Evolutionary conservation across 2,329 filamentous ascomycete species (phyloP).

Genomic region (Xylaria arbuscula): DNA sequence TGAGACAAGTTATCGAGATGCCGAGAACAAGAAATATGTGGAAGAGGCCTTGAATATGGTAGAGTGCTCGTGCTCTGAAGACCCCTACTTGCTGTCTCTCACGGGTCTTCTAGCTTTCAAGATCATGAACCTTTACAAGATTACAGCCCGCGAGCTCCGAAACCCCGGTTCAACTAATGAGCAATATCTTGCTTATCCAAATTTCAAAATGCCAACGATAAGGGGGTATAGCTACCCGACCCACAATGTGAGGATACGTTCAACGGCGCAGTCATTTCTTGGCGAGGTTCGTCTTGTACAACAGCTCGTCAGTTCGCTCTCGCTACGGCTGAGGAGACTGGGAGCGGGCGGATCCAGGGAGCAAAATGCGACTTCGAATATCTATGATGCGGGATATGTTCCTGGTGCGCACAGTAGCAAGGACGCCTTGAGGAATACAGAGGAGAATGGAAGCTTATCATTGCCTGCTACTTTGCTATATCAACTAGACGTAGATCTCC

Average conservation of each 20-base stretch:
- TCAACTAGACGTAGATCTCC: conserved; percentile 1
- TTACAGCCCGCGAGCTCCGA: background rate
- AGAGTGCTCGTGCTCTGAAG: conserved; percentile 1
- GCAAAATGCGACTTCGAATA: background rate
- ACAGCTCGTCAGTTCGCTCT: background rate
- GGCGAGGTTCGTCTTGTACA: background rate
- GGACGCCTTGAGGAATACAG: background rate
- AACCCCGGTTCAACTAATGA: background rate
- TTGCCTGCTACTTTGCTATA: background rate
- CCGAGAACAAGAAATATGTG: background rate
- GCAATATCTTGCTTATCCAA: background rate
- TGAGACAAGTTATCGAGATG: background rate
- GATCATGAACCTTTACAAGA: background rate
- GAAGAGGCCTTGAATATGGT: background rate
- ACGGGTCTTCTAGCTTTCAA: conserved; percentile 2
- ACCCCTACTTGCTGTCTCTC: background rate
- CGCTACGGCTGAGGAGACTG: background rate
- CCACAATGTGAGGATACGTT: background rate
- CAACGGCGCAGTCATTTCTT: background rate
- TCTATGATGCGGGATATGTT: background rate
- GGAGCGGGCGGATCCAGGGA: background rate
- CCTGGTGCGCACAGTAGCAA: background rate
- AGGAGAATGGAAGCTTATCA: background rate
- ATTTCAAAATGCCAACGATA: background rate
- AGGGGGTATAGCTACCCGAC: background rate